These are phyloP conservation scores for Trametes elegans DNA, from an alignment of 768 basidiomycete species.

Conservation along the genomic window DNA sequence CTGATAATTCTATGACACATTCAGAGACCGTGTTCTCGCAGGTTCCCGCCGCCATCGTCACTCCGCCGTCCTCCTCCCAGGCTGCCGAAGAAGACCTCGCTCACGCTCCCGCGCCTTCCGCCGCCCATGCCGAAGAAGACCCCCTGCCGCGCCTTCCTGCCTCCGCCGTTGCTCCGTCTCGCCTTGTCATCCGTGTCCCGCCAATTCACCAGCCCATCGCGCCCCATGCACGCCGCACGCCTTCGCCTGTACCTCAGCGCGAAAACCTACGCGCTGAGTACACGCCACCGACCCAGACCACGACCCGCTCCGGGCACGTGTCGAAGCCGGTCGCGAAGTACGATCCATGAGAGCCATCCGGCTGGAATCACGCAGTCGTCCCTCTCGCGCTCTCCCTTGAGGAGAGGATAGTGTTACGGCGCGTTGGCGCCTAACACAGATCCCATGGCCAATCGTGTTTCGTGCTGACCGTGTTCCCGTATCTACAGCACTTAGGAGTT, in stretches of 20 bases:
- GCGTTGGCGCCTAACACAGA: background rate
- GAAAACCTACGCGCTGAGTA: slow-evolving; percentile 1
- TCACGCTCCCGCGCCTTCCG: background rate
- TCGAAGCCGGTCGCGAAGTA: slow-evolving; percentile 8
- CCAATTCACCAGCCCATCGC: background rate
- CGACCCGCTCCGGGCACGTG: slow-evolving; percentile 8
- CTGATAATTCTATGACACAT: background rate
- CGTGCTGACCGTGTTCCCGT: background rate
- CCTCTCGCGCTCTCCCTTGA: slow-evolving; percentile 8
- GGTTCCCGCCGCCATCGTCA: background rate
- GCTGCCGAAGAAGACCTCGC: slow-evolving; percentile 4
- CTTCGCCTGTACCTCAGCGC: background rate
- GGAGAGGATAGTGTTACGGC: background rate
- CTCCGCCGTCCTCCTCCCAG: background rate
- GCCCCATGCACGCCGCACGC: background rate
- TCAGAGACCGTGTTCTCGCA: background rate
- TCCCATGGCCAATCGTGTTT: background rate
- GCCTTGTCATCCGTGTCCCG: slow-evolving; percentile 1
- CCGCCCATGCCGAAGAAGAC: slow-evolving; percentile 5
- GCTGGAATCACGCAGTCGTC: slow-evolving; percentile 6
- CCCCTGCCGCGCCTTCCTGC: background rate
- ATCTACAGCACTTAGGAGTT: background rate
- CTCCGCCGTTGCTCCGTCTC: background rate
- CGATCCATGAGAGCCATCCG: slow-evolving; percentile 7
- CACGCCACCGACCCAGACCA: slow-evolving; percentile 8